These are phyloP conservation scores for Camptophora hylomeconis DNA, from an alignment of 2,329 filamentous ascomycete species.

Conservation along the genomic window DNA sequence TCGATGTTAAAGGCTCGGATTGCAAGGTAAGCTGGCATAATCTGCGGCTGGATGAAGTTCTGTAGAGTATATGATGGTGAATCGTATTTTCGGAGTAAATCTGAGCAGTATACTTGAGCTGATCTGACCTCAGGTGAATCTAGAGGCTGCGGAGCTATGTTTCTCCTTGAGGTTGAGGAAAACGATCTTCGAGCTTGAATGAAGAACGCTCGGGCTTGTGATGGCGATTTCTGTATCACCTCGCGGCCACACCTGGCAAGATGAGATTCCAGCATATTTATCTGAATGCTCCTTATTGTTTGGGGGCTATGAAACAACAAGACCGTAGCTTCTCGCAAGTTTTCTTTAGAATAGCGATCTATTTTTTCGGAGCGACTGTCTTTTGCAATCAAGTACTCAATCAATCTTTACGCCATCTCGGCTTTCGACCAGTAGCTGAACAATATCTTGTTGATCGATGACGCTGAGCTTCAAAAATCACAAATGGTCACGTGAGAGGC, in stretches of 20 bases:
- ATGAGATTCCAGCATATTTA: neutral
- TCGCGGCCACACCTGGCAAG: no score
- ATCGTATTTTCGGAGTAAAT: constrained; percentile 59
- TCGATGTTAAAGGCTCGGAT: constrained; percentile 89
- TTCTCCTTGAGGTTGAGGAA: constrained; percentile 6
- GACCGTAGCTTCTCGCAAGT: no score
- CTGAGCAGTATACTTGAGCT: constrained; percentile 46
- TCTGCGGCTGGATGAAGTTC: constrained; percentile 64
- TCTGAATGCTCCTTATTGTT: neutral
- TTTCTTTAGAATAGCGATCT: no score
- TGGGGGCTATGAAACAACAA: neutral
- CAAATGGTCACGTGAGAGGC: no score
- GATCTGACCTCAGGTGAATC: constrained; percentile 37
- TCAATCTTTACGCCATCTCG: no score
- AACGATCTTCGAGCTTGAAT: constrained; percentile 7
- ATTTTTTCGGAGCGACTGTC: no score
- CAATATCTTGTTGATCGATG: no score
- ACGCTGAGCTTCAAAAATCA: no score
- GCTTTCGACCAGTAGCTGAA: no score
- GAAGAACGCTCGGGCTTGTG: constrained; percentile 6
- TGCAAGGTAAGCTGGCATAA: constrained; percentile 74
- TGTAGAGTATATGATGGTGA: constrained; percentile 77
- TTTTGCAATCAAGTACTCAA: no score
- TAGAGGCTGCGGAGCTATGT: constrained; percentile 13
- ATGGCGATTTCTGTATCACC: constrained; percentile 2